phyloP scores from a whole-genome alignment of 2,329 filamentous ascomycete species.

The Phoma sp. region DNA sequence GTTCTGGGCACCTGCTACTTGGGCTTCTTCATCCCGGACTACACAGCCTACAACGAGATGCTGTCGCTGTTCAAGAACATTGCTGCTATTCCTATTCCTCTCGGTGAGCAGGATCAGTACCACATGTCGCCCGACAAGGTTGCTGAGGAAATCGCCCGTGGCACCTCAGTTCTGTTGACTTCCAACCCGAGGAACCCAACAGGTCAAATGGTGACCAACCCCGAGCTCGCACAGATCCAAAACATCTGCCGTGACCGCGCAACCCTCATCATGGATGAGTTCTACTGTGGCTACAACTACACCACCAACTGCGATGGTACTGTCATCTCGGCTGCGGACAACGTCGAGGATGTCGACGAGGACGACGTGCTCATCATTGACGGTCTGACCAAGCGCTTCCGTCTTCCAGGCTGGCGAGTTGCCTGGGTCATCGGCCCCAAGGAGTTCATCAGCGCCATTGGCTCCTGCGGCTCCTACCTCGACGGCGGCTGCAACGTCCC shows the following conservation, averaged over 20 bases:
- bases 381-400: constrained; percentile 94
- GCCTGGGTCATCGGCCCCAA: constrained; percentile 96
- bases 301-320: constrained; percentile 88
- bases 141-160: constrained; percentile 85
- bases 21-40: constrained; percentile 91
- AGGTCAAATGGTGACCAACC: constrained; percentile 82
- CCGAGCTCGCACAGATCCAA: constrained; percentile 87
- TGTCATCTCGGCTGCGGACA: constrained; percentile 87
- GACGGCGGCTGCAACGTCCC: constrained; percentile 94
- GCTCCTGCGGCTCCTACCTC: constrained; percentile 90
- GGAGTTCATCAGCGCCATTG: constrained; percentile 93
- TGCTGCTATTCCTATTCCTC: constrained; percentile 61
- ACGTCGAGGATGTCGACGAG: constrained; percentile 82
- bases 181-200: constrained; percentile 97
- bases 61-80: constrained; percentile 87
- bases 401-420: constrained; percentile 93
- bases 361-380: constrained; percentile 91
- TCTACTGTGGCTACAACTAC: constrained; percentile 93
- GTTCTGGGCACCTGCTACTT: constrained; percentile 92
- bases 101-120: constrained; percentile 85
- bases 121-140: constrained; percentile 95
- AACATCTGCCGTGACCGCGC: constrained; percentile 89
- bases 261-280: constrained; percentile 94
- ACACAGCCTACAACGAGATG: constrained; percentile 99
- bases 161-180: constrained; percentile 80